Conservation (phyloP, 768 basidiomycete species). For the Suillus subalutaceus region DNA sequence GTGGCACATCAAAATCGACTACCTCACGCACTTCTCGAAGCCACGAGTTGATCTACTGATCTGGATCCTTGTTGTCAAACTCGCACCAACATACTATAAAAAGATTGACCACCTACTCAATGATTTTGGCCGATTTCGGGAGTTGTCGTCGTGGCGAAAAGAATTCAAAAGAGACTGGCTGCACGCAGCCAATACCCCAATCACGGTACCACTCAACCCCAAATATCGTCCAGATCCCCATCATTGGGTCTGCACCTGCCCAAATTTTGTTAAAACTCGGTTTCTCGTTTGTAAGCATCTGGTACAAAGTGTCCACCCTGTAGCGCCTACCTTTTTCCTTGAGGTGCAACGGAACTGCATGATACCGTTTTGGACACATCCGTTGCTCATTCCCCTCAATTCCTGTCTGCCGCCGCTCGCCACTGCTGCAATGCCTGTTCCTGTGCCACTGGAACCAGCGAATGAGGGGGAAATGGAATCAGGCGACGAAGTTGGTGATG, state of each 20-base stretch:
- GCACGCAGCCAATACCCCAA: constrained; percentile 4
- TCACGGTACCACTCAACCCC: constrained; percentile 13
- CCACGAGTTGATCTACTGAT: too few species aligned
- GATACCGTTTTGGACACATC: constrained; percentile 18
- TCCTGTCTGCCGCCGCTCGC: background rate
- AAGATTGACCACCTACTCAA: too few species aligned
- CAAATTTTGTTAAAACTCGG: constrained; percentile 14
- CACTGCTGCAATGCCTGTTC: background rate
- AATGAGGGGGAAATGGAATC: background rate
- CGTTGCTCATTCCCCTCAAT: background rate
- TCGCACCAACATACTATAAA: too few species aligned
- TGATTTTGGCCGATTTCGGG: too few species aligned
- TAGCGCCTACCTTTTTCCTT: constrained; percentile 21
- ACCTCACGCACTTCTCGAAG: too few species aligned
- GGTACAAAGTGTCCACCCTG: constrained; percentile 18
- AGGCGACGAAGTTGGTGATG: background rate
- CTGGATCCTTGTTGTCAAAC: too few species aligned
- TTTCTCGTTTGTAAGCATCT: constrained; percentile 28
- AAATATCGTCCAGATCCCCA: constrained; percentile 18
- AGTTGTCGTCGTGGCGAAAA: too few species aligned
- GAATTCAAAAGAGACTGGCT: too few species aligned
- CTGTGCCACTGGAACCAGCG: background rate
- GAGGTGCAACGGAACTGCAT: constrained; percentile 18
- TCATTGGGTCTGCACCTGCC: constrained; percentile 26
- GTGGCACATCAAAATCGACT: too few species aligned